A percentile compares a stretch with the other conserved stretches of the same genome.
These are phyloP conservation scores for Ecytonucleospora hepatopenaei DNA, from an alignment of 371 early-diverging fungal genomes.

Conservation along the genomic window DNA sequence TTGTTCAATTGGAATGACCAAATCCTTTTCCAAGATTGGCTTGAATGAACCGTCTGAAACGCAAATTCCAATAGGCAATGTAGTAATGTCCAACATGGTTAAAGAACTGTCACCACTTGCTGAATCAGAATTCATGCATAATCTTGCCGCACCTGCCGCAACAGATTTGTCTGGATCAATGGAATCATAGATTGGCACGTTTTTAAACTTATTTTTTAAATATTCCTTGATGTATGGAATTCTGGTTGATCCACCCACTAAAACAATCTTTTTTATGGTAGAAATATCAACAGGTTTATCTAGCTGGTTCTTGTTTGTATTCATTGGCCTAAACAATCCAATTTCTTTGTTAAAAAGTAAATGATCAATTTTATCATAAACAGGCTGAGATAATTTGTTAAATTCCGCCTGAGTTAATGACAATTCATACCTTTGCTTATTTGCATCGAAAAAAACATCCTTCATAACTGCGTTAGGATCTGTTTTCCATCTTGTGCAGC, in stretches of 20 bases:
- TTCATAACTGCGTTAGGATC: constrained; percentile 64
- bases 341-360: constrained; percentile 20
- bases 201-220: constrained; percentile 46
- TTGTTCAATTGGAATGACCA: constrained; percentile 41
- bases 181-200: constrained; percentile 33
- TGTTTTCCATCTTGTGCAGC: constrained; percentile 41
- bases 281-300: constrained; percentile 18
- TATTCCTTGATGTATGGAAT: constrained; percentile 52
- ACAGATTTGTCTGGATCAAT: constrained; percentile 55
- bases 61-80: constrained; percentile 52
- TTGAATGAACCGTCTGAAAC: constrained; percentile 42
- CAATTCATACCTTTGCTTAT: constrained; percentile 61
- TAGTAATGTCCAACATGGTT: constrained; percentile 44
- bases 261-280: constrained; percentile 46
- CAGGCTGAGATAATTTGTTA: constrained; percentile 30
- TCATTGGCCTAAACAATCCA: constrained; percentile 14
- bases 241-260: constrained; percentile 56
- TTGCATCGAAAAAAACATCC: constrained; percentile 66
- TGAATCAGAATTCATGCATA: constrained; percentile 42
- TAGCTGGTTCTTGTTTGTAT: not conserved
- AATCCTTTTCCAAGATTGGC: constrained; percentile 34
- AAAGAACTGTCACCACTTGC: constrained; percentile 17
- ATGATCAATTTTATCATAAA: constrained; percentile 36
- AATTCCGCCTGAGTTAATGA: constrained; percentile 37
- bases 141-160: constrained; percentile 54